phyloP scores from a whole-genome alignment of 768 basidiomycete species.

The Russula dissimulans region DNA sequence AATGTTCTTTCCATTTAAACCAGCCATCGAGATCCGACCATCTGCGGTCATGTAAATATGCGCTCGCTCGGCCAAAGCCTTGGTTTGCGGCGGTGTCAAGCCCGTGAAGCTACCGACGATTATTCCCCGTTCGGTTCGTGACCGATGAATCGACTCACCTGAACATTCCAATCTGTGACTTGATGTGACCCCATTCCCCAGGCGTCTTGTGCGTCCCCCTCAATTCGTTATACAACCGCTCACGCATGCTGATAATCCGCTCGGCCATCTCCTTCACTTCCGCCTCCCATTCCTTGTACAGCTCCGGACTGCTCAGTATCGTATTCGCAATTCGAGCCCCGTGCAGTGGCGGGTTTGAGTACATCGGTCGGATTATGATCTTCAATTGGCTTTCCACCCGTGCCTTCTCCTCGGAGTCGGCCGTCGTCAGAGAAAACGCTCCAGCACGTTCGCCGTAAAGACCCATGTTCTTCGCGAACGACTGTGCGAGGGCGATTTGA shows the following conservation, averaged over 20 bases:
- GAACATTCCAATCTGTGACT: constrained; percentile 96
- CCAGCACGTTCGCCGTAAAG: constrained; percentile 98
- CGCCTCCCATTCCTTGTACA: constrained; percentile 81
- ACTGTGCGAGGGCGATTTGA: constrained; percentile 85
- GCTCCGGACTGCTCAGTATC: constrained; percentile 63
- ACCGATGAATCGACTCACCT: constrained; percentile 43
- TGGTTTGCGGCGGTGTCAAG: constrained; percentile 67
- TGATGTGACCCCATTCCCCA: constrained; percentile 92
- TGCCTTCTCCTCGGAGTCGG: constrained; percentile 64
- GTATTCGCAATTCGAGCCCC: constrained; percentile 81
- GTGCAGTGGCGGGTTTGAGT: constrained; percentile 93
- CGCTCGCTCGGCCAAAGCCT: constrained; percentile 74
- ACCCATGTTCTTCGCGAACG: constrained; percentile 99
- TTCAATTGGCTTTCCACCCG: constrained; percentile 91
- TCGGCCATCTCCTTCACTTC: constrained; percentile 96
- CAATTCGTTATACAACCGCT: constrained; percentile 68
- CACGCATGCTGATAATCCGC: constrained; percentile 89
- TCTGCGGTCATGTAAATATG: constrained; percentile 93
- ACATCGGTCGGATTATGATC: constrained; percentile 92
- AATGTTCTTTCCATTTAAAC: constrained; percentile 74
- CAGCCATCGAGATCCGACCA: constrained; percentile 92
- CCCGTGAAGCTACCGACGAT: constrained; percentile 60
- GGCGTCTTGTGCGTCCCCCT: constrained; percentile 79
- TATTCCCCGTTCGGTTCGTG: background rate
- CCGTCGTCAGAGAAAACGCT: constrained; percentile 79